These are phyloP conservation scores for Suhomyces panamericanus DNA, from an alignment of 1,139 yeast species.

Conservation along the genomic window DNA sequence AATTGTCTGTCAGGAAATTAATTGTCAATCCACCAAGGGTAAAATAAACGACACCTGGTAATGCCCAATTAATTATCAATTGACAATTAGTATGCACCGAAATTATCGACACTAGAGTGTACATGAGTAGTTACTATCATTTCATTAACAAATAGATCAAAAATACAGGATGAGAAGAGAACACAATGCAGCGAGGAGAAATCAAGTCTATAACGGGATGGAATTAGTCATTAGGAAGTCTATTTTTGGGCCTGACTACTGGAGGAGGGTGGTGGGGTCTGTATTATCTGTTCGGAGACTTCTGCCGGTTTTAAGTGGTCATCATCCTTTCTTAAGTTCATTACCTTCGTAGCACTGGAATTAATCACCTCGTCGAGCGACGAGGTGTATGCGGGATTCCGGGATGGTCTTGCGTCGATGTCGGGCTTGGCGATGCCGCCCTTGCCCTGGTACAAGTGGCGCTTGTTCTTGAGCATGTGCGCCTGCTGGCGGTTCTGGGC, in stretches of 20 bases:
- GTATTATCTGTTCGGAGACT: slow-evolving; percentile 18
- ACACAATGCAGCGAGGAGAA: slow-evolving; percentile 5
- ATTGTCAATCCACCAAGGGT: too few species aligned
- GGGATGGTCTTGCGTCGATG: slow-evolving; percentile 8
- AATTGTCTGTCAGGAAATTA: too few species aligned
- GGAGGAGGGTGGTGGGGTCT: slow-evolving; percentile 26
- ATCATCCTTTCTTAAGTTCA: slow-evolving; percentile 17
- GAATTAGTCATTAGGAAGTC: slow-evolving; percentile 9
- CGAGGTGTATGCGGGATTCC: slow-evolving; percentile 8
- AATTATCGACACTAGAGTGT: too few species aligned
- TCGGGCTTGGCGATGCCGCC: slow-evolving; percentile 14
- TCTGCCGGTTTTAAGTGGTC: slow-evolving; percentile 9
- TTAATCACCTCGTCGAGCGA: slow-evolving; percentile 19
- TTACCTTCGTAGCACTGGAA: slow-evolving; percentile 20
- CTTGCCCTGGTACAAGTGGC: slow-evolving; percentile 21
- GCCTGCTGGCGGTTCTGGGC: slow-evolving; percentile 5
- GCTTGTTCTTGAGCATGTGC: slow-evolving; percentile 27
- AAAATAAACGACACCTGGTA: too few species aligned
- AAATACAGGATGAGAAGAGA: slow-evolving; percentile 9
- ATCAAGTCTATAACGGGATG: slow-evolving; percentile 5
- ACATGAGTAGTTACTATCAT: slow-evolving; percentile 1
- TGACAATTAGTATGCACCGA: too few species aligned
- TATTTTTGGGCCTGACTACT: slow-evolving; percentile 13
- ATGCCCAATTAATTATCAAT: too few species aligned
- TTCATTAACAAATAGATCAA: slow-evolving; percentile 8